Evolutionary conservation across 2,329 filamentous ascomycete species (phyloP), one percentile per base, ranked within the genome.

Genomic region (Harringtonia lauricola): DNA sequence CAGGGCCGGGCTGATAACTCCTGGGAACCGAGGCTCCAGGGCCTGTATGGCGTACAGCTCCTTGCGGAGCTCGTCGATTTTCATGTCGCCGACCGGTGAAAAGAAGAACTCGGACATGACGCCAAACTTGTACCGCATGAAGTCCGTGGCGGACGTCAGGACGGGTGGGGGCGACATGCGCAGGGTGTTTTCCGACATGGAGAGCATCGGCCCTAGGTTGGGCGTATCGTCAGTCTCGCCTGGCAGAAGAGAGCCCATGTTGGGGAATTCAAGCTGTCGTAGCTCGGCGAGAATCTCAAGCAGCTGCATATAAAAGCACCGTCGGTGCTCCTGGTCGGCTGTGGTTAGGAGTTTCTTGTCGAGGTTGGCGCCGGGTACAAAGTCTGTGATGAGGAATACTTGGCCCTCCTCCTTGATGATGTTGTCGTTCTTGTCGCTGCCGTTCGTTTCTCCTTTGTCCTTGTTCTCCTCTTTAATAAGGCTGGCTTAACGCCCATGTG

Each of bases 261-360:
- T 35, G 2, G 48, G 29, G 34, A 59, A 58, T 38, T 53, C 49
- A 3, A 54, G 51, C 17, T 43, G 36, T 10, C 51, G 43, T 9
- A 58, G 47, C 39, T 57, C 39, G 8, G 49, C 42, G 4, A 57
- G 43, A 26, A 57, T 49, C 40, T 55, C 54, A 13, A 58, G 49
- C 37, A 51, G 48, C 47, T 57, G 42, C 26, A 22, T 17, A 14
- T 57, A 55, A n/a, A 30, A 34, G 4, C 41, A 26, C 34, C 41
- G 35, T 31, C 39, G 38, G 17, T 49, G 43, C 15, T 19, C 39
- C 4, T 10, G 21, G 12, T 8, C 36, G 36, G n/a, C 40, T 14
- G 4, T 48, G 13, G 0, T 51, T 26, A 26, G 36, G 24, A 33
- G 41, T 45, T 31, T 42, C 34, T 33, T 51, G 31, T 52, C 36